phyloP scores from a whole-genome alignment of 192 early-diverging fungal species.

The Coemansia sp. region DNA sequence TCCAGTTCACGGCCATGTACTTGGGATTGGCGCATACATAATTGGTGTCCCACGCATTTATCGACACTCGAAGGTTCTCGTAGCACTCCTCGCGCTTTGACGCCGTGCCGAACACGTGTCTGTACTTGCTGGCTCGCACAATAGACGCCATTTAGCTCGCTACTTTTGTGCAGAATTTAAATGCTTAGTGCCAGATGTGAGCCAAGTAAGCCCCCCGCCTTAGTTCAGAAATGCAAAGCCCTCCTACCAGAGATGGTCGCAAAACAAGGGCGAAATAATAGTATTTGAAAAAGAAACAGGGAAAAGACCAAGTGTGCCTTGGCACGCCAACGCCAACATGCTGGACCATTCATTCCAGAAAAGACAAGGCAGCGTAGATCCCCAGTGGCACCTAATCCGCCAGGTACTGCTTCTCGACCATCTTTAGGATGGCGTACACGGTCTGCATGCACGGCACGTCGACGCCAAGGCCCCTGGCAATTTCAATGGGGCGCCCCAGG shows the following conservation, averaged over 20 bases:
- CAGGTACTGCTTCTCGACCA: conserved; percentile 39
- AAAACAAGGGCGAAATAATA: background rate
- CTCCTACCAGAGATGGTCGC: background rate
- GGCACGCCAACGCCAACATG: too few species aligned
- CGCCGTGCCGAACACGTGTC: conserved; percentile 91
- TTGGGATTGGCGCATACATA: conserved; percentile 90
- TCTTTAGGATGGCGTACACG: conserved; percentile 54
- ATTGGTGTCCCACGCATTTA: conserved; percentile 98
- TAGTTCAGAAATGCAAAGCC: background rate
- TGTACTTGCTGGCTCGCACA: conserved; percentile 81
- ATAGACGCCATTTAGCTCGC: conserved; percentile 64
- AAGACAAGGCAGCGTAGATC: background rate
- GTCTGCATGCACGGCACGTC: conserved; percentile 50
- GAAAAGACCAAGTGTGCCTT: too few species aligned
- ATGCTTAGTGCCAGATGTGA: conserved; percentile 2
- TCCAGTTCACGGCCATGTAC: conserved; percentile 80
- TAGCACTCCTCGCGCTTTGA: conserved; percentile 89
- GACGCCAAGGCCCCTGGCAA: conserved; percentile 44
- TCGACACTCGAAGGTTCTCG: conserved; percentile 88
- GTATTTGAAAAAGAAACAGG: background rate
- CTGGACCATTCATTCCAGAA: too few species aligned
- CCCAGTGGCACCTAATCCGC: background rate
- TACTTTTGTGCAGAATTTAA: background rate
- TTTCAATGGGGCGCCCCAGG: conserved; percentile 50
- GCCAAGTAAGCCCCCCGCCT: background rate